A percentile compares a stretch with the other conserved stretches of the same genome.
Conservation (phyloP, 352 stramenopile genomes). For the Pythium dissimile region DNA sequence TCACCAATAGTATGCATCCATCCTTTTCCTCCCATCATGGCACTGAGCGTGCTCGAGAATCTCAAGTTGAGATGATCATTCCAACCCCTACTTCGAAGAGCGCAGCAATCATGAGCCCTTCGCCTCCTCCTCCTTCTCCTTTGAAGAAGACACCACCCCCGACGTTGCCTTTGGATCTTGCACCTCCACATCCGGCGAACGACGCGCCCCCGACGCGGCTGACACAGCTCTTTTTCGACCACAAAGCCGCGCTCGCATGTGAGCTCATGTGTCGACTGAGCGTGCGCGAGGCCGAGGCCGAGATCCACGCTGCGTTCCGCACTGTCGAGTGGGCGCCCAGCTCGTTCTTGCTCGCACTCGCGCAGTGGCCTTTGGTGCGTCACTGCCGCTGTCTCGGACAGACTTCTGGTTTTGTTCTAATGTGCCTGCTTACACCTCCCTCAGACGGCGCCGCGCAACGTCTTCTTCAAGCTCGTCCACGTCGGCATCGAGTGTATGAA, state of each 20-base stretch:
- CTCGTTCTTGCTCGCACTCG: slow-evolving; percentile 14
- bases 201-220: background rate
- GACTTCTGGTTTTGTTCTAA: no score
- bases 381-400: no score
- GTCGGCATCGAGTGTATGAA: slow-evolving; percentile 22
- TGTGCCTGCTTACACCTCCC: no score
- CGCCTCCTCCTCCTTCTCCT: background rate
- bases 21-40: no score
- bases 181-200: background rate
- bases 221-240: slow-evolving; percentile 14
- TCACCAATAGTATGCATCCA: background rate
- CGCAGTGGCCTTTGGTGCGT: slow-evolving; percentile 18
- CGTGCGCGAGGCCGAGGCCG: background rate
- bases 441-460: slow-evolving; percentile 9
- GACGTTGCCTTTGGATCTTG: background rate
- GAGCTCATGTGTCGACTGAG: background rate
- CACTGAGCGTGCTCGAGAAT: no score
- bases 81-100: no score
- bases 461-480: slow-evolving; percentile 17
- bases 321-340: slow-evolving; percentile 13
- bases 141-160: no score
- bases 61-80: no score
- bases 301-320: slow-evolving; percentile 5
- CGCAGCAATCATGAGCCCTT: background rate
- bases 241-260: slow-evolving; percentile 10